Evolutionary conservation across 768 basidiomycete genomes (phyloP).

Genomic region (Auricularia heimuer): DNA sequence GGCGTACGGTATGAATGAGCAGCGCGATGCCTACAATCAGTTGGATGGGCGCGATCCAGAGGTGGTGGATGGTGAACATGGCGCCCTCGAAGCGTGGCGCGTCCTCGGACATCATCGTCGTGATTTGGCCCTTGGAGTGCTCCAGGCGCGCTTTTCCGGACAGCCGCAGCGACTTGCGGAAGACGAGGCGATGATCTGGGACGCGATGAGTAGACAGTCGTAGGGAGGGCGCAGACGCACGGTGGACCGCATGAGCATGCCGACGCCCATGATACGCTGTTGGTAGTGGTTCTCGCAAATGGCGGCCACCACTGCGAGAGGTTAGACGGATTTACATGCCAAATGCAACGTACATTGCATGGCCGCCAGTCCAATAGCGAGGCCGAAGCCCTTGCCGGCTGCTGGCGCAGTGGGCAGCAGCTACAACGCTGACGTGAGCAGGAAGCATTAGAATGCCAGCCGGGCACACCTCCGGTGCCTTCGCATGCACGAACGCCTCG

Average conservation of each 20-base stretch:
- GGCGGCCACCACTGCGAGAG: neutral
- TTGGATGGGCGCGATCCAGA: slow-evolving; percentile 56
- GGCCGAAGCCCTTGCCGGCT: neutral
- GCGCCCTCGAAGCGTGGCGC: slow-evolving; percentile 44
- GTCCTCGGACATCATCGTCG: slow-evolving; percentile 62
- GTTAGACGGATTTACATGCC: neutral
- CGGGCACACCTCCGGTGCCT: neutral
- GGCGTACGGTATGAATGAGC: slow-evolving; percentile 44
- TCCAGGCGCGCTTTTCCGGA: slow-evolving; percentile 48
- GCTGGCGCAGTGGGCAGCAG: neutral
- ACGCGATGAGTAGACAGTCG: neutral
- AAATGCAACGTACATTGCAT: neutral
- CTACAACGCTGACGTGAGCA: neutral
- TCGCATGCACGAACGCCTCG: slow-evolving; percentile 28
- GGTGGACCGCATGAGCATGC: neutral
- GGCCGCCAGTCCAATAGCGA: neutral
- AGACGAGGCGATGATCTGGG: slow-evolving; percentile 36
- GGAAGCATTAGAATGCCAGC: too few species aligned
- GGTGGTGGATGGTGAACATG: slow-evolving; percentile 26
- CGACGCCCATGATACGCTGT: neutral
- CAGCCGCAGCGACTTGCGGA: slow-evolving; percentile 57
- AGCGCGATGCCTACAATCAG: slow-evolving; percentile 52
- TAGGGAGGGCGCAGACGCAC: neutral
- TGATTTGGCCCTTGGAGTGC: slow-evolving; percentile 57
- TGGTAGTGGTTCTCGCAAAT: neutral